Conservation (phyloP, 192 early-diverging fungal genomes). For the Cetraspora pellucida region DNA sequence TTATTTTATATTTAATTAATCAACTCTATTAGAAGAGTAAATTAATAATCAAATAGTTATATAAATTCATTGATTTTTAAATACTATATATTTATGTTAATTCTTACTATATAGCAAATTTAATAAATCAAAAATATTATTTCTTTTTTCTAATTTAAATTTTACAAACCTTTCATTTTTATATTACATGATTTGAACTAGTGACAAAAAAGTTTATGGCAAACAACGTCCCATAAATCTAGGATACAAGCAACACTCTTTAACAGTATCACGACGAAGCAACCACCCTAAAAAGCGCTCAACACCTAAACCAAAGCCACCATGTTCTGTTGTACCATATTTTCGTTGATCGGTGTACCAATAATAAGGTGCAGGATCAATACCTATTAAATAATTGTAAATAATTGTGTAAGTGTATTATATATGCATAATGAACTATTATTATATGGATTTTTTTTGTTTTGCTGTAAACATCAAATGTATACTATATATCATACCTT, state of each 20-base stretch:
- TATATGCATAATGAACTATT: not conserved
- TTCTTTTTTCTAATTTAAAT: no score
- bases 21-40: no score
- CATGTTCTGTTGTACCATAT: slow-evolving; percentile 95
- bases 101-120: no score
- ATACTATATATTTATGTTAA: no score
- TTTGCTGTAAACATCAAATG: not conserved
- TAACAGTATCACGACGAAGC: slow-evolving; percentile 85
- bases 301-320: slow-evolving; percentile 96
- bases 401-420: not conserved
- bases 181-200: not conserved
- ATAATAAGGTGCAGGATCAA: slow-evolving; percentile 95
- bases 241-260: slow-evolving; percentile 91
- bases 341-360: slow-evolving; percentile 99
- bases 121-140: no score
- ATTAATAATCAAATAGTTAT: no score
- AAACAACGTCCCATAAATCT: slow-evolving; percentile 85
- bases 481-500: slow-evolving; percentile 46
- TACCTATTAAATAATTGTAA: slow-evolving; percentile 47
- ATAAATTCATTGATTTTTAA: no score
- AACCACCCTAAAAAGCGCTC: slow-evolving; percentile 99
- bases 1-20: no score
- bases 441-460: no score
- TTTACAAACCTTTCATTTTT: no score
- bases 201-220: slow-evolving; percentile 46